phyloP scores from a whole-genome alignment of 2,329 filamentous ascomycete genomes.

The Cladophialophora psammophila region DNA sequence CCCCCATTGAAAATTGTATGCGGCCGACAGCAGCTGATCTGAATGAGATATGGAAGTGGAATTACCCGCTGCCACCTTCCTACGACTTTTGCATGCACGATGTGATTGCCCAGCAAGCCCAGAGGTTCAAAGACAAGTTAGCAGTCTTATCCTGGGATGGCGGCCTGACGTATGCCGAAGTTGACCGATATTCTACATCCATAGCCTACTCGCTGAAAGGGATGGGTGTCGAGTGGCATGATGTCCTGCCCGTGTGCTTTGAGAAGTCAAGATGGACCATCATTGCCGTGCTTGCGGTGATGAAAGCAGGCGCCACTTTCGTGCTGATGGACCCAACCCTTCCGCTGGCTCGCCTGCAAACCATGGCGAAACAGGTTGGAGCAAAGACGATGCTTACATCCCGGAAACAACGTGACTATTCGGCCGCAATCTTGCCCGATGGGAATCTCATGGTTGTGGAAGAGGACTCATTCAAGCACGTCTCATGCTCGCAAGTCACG shows the following conservation, averaged over 20 bases:
- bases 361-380: constrained; percentile 47
- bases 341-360: constrained; percentile 47
- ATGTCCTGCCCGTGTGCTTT: constrained; percentile 51
- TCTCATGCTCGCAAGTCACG: constrained; percentile 22
- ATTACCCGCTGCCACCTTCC: constrained; percentile 35
- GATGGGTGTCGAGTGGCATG: constrained; percentile 50
- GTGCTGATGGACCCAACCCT: constrained; percentile 52
- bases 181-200: constrained; percentile 46
- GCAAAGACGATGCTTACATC: constrained; percentile 48
- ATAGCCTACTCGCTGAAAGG: constrained; percentile 48
- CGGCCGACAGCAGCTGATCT: constrained; percentile 42
- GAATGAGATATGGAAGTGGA: constrained; percentile 41
- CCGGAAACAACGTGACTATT: constrained; percentile 43
- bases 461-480: constrained; percentile 38
- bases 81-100: constrained; percentile 37
- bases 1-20: constrained; percentile 46
- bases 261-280: constrained; percentile 55
- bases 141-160: constrained; percentile 50
- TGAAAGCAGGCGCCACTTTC: constrained; percentile 54
- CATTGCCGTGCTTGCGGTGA: constrained; percentile 50
- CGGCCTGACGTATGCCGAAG: constrained; percentile 47
- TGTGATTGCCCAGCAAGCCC: constrained; percentile 28
- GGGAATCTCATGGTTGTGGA: constrained; percentile 44
- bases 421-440: constrained; percentile 45
- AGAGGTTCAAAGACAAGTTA: constrained; percentile 22